A percentile compares a stretch with the other conserved stretches of the same genome.
Evolutionary conservation across 208 protist genomes (phyloP).

Genomic region (Trypanosoma cruzi): DNA sequence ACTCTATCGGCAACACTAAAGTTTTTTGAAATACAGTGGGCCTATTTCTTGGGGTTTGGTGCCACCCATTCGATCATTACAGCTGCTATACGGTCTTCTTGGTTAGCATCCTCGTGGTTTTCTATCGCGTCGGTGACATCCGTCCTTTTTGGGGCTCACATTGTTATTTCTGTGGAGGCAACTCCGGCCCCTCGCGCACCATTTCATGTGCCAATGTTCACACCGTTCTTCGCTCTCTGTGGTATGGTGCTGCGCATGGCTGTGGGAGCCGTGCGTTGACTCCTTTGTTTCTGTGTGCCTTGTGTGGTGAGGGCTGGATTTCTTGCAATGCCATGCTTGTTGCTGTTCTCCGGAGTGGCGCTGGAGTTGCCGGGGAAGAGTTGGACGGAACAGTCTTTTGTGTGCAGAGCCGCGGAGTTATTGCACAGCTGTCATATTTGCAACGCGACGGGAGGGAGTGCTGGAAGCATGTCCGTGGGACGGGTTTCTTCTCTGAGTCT

Average conservation of each 20-base stretch:
- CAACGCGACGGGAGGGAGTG: too few relatives aligned
- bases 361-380: not conserved
- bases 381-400: not conserved
- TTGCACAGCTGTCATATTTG: not conserved
- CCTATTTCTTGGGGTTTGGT: slow-evolving; percentile 72
- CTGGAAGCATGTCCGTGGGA: not conserved
- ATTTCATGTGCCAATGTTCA: slow-evolving; percentile 46
- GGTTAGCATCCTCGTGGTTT: slow-evolving; percentile 28
- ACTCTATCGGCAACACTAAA: slow-evolving; percentile 38
- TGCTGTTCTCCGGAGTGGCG: not conserved
- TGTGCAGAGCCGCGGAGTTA: not conserved
- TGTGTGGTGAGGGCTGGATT: not conserved
- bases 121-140: slow-evolving; percentile 52
- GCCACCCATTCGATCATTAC: slow-evolving; percentile 40
- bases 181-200: slow-evolving; percentile 40
- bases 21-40: slow-evolving; percentile 61
- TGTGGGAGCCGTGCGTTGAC: slow-evolving; percentile 1
- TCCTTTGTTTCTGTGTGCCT: not conserved
- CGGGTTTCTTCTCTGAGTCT: not conserved
- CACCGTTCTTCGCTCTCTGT: slow-evolving; percentile 47
- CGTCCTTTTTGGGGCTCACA: slow-evolving; percentile 63
- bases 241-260: slow-evolving; percentile 10
- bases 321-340: not conserved
- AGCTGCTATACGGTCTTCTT: slow-evolving; percentile 25
- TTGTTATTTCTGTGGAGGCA: slow-evolving; percentile 49